A percentile compares a stretch with the other conserved stretches of the same genome.
These are phyloP conservation scores for Fomitopsis schrenkii DNA, from an alignment of 1,284 basidiomycete species.

Conservation along the genomic window DNA sequence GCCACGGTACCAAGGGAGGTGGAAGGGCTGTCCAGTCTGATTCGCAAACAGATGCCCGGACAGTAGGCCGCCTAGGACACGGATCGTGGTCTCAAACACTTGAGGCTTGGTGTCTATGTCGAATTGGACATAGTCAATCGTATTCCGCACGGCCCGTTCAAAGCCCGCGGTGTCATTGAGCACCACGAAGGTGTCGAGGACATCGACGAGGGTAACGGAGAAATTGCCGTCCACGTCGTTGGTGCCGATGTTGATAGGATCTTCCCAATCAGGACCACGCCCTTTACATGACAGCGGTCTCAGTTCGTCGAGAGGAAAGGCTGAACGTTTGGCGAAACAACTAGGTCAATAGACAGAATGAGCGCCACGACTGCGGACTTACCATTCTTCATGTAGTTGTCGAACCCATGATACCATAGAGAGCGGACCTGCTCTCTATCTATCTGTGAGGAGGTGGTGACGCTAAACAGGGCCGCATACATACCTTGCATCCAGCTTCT, in stretches of 20 bases:
- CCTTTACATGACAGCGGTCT: slow-evolving; percentile 80
- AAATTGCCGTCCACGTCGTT: slow-evolving; percentile 90
- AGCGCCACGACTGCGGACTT: slow-evolving; percentile 19
- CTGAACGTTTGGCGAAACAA: slow-evolving; percentile 30
- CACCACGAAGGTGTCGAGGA: slow-evolving; percentile 78
- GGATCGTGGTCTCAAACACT: slow-evolving; percentile 88
- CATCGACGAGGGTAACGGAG: slow-evolving; percentile 78
- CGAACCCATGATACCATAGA: slow-evolving; percentile 81
- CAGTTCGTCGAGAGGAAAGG: slow-evolving; percentile 82
- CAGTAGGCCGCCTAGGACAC: slow-evolving; percentile 84
- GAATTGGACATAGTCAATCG: slow-evolving; percentile 78
- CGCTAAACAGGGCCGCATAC: slow-evolving; percentile 9
- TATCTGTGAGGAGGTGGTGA: neutral
- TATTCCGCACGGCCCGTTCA: slow-evolving; percentile 68
- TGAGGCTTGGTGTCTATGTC: slow-evolving; percentile 90
- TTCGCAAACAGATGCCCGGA: slow-evolving; percentile 83
- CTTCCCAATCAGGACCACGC: slow-evolving; percentile 75
- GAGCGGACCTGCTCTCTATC: slow-evolving; percentile 64
- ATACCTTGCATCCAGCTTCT: slow-evolving; percentile 62
- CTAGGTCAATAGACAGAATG: neutral
- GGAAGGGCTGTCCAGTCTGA: slow-evolving; percentile 58
- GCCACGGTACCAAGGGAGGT: slow-evolving; percentile 72
- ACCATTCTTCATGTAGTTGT: slow-evolving; percentile 79
- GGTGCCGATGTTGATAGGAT: slow-evolving; percentile 63
- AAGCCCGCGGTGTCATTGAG: slow-evolving; percentile 72